These are phyloP conservation scores for Candida mattraensis DNA, from an alignment of 805 yeast genomes.

Conservation along the genomic window DNA sequence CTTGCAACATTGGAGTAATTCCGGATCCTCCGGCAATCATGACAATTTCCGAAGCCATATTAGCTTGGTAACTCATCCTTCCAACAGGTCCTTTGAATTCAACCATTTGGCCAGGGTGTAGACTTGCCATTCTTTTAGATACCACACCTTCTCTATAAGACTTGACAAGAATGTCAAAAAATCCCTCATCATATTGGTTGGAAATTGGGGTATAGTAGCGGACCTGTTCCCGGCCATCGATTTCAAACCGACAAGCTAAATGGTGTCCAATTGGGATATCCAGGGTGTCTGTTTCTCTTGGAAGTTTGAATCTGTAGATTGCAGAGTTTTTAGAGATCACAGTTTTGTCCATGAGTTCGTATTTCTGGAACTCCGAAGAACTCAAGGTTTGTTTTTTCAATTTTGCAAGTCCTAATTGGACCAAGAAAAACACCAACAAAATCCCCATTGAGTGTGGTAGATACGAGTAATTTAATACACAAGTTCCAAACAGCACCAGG, in stretches of 20 bases:
- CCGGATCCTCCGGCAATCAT: slow-evolving; percentile 88
- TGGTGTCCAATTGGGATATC: slow-evolving; percentile 76
- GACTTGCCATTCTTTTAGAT: slow-evolving; percentile 62
- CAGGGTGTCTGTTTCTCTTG: slow-evolving; percentile 58
- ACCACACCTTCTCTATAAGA: slow-evolving; percentile 73
- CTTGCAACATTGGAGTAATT: slow-evolving; percentile 85
- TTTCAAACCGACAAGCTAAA: slow-evolving; percentile 52
- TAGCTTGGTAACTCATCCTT: slow-evolving; percentile 55
- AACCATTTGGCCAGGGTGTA: slow-evolving; percentile 64
- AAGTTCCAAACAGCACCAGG: slow-evolving; percentile 59
- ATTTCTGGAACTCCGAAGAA: slow-evolving; percentile 55
- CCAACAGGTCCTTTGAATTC: slow-evolving; percentile 82
- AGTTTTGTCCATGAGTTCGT: slow-evolving; percentile 74
- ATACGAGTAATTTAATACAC: slow-evolving; percentile 50
- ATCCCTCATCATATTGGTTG: slow-evolving; percentile 66
- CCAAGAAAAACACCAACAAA: slow-evolving; percentile 38
- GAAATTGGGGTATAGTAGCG: slow-evolving; percentile 80
- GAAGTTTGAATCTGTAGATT: slow-evolving; percentile 68
- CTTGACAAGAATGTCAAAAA: slow-evolving; percentile 74
- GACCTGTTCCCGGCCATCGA: slow-evolving; percentile 52
- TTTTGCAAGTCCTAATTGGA: slow-evolving; percentile 38
- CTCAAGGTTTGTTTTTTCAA: slow-evolving; percentile 42
- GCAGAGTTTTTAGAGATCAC: slow-evolving; percentile 70
- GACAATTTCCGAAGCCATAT: slow-evolving; percentile 62
- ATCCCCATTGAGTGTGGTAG: slow-evolving; percentile 44